phyloP scores from a whole-genome alignment of 257 asterid species.

The Petunia axillaris region DNA sequence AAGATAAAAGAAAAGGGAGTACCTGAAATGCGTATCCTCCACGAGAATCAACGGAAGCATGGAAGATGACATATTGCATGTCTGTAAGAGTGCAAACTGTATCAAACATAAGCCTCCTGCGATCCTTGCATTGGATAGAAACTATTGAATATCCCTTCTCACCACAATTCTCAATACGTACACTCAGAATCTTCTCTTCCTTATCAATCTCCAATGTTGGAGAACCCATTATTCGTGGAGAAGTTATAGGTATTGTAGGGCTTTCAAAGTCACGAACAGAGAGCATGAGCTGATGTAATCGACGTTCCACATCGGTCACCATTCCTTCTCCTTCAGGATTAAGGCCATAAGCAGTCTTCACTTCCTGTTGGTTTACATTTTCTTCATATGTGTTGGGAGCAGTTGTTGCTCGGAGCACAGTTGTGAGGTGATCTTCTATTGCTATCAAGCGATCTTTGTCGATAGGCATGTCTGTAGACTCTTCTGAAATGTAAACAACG shows the following conservation, averaged over 20 bases:
- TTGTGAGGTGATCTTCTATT: constrained; percentile 66
- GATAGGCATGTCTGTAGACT: constrained; percentile 45
- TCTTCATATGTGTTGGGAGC: constrained; percentile 35
- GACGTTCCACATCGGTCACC: constrained; percentile 62
- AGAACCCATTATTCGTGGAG: neutral
- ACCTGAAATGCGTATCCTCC: constrained; percentile 74
- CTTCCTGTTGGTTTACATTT: constrained; percentile 43
- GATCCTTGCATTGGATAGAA: constrained; percentile 61
- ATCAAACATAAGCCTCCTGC: constrained; percentile 78
- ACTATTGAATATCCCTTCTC: constrained; percentile 78
- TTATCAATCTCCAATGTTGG: constrained; percentile 31
- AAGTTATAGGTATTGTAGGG: constrained; percentile 20
- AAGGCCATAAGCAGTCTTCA: constrained; percentile 58
- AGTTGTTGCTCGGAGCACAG: constrained; percentile 66
- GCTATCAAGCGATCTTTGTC: constrained; percentile 61
- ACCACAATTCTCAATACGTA: constrained; percentile 60
- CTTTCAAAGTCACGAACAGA: constrained; percentile 58
- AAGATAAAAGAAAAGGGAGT: neutral
- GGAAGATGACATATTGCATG: constrained; percentile 73
- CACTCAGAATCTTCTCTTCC: constrained; percentile 43
- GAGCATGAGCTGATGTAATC: constrained; percentile 78
- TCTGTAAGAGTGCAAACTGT: constrained; percentile 82
- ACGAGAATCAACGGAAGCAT: constrained; percentile 69
- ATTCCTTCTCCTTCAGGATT: constrained; percentile 48
- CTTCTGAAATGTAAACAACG: constrained; percentile 63